Base-by-base conservation (phyloP, 2,329 filamentous ascomycete genomes). In the Fusarium multiceps region DNA sequence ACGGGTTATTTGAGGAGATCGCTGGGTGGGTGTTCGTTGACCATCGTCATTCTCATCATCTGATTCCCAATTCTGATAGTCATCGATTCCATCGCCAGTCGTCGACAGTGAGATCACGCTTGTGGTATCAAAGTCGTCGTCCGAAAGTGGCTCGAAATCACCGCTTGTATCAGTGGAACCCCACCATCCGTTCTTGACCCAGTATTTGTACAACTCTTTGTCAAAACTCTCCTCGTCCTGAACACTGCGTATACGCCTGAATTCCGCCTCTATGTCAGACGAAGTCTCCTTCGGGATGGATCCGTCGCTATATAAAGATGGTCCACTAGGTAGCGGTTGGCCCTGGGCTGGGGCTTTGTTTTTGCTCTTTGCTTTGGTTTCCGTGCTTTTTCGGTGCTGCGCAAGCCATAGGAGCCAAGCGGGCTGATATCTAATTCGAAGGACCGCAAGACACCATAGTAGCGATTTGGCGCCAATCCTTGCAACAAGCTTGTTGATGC, bases 161-260 rank as follows among this genome's bases (percentile, higher is more conserved):
- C 92, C 92, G 75, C 93, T 97, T 7, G 85, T 85, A 77, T 98
- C 95, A 32, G 90, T 85, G 18, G 90, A 90, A 2, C 95, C 94
- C 90, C 93, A 98, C 82, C 92, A 92, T 10, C 93, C 93, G 21
- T 93, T 93, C 56, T 86, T 84, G 55, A 92, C 89, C 92, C 93
- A 98, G 88, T 94, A 96, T 30, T 85, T 84, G 78, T 98, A 98
- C 3, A 98, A 82, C 62, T 89, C 90, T 4, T 86, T 85, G 69
- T 95, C 91, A 4, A 98, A 83, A 41, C 88, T 87, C 28, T 87
- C 86, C 72, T 96, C 92, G 42, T 89, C 75, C 75, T 80, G 77
- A 56, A 77, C 75, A 14, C 72, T 71, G 9, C 78, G 58, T 50
- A 89, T 85, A 56, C 87, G 87, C 71, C 93, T 88, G 72, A 94